Conservation (phyloP, 2,329 filamentous ascomycete species). For the Myotisia sp. region DNA sequence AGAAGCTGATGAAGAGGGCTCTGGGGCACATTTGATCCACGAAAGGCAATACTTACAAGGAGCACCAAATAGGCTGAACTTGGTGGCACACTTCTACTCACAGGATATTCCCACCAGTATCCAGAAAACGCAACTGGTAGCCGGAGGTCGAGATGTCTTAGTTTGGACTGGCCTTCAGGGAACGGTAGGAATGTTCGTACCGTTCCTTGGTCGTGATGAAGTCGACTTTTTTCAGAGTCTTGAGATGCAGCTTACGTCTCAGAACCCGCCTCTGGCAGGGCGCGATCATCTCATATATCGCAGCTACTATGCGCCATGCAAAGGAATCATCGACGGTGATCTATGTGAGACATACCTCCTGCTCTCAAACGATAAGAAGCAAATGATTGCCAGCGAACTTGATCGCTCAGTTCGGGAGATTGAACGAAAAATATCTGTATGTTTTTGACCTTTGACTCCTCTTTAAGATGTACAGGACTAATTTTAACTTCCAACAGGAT, state of each 20-base stretch:
- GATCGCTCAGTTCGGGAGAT: constrained; percentile 86
- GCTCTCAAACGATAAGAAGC: constrained; percentile 75
- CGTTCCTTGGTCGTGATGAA: constrained; percentile 81
- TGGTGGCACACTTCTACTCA: constrained; percentile 78
- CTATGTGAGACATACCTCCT: constrained; percentile 83
- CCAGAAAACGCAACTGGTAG: constrained; percentile 75
- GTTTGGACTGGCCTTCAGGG: constrained; percentile 92
- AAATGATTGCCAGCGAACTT: constrained; percentile 84
- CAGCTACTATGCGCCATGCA: constrained; percentile 89
- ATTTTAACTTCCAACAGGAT: constrained; percentile 27
- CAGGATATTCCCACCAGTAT: constrained; percentile 88
- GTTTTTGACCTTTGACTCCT: constrained; percentile 13
- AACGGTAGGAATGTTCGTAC: constrained; percentile 82
- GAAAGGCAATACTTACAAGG: constrained; percentile 83
- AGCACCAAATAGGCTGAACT: constrained; percentile 64
- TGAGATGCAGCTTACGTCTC: constrained; percentile 71
- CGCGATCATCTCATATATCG: constrained; percentile 92
- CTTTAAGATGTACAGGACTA: constrained; percentile 9
- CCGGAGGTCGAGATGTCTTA: constrained; percentile 79
- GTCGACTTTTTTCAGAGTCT: constrained; percentile 95
- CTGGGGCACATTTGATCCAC: constrained; percentile 79
- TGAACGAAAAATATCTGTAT: constrained; percentile 78
- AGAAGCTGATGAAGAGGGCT: constrained; percentile 82
- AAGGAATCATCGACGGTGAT: constrained; percentile 93
- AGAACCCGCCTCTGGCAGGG: constrained; percentile 77